phyloP scores from a whole-genome alignment of 768 basidiomycete genomes.

The Pulveroboletus sp. region DNA sequence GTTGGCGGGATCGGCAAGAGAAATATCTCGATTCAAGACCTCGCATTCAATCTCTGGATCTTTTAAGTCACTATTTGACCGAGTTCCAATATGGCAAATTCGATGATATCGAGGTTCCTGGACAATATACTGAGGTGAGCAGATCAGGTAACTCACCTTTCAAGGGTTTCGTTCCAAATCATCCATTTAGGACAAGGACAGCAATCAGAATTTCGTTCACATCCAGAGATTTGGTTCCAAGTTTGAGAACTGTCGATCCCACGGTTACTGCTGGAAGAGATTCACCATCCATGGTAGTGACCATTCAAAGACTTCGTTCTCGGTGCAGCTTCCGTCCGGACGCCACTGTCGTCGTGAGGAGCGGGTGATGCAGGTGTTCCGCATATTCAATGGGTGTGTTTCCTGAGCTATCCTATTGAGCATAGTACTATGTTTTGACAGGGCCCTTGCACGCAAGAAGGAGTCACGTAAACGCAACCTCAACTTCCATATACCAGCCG shows the following conservation, averaged over 20 bases:
- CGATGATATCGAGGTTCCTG: slow-evolving; percentile 97
- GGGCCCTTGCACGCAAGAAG: slow-evolving; percentile 81
- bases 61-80: slow-evolving; percentile 86
- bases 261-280: slow-evolving; percentile 83
- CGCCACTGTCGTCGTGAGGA: slow-evolving; percentile 90
- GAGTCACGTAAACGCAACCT: slow-evolving; percentile 91
- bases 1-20: slow-evolving; percentile 92
- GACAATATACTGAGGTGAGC: slow-evolving; percentile 91
- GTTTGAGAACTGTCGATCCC: slow-evolving; percentile 84
- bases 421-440: slow-evolving; percentile 27
- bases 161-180: slow-evolving; percentile 1
- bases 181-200: slow-evolving; percentile 80
- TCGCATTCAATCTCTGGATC: slow-evolving; percentile 77
- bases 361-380: slow-evolving; percentile 83
- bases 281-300: slow-evolving; percentile 89
- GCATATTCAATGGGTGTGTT: slow-evolving; percentile 87
- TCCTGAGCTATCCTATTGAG: not conserved
- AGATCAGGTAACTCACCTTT: not conserved
- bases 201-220: slow-evolving; percentile 82
- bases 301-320: slow-evolving; percentile 84
- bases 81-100: slow-evolving; percentile 98
- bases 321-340: slow-evolving; percentile 83
- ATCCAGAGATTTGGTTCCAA: slow-evolving; percentile 89
- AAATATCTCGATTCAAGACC: slow-evolving; percentile 76
- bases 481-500: slow-evolving; percentile 84